Evolutionary conservation across 495 filamentous ascomycete genomes (phyloP).

Genomic region (Tirmania nivea): DNA sequence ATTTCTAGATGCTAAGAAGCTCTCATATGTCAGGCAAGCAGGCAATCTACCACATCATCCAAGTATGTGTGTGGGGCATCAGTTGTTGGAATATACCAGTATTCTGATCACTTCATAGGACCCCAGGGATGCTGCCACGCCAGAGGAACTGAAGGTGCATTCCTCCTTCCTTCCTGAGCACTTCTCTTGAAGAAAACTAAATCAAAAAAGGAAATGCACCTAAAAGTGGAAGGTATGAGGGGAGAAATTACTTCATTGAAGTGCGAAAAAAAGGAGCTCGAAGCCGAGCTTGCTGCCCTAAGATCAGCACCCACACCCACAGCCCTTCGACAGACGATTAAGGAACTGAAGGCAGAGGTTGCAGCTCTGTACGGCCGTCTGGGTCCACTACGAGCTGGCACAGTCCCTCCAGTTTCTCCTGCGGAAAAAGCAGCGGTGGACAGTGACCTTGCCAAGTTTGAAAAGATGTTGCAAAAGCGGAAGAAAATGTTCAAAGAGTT

Average conservation of each 20-base stretch:
- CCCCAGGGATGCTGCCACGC: slow-evolving; percentile 11
- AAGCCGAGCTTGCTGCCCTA: slow-evolving; percentile 11
- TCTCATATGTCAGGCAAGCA: slow-evolving; percentile 19
- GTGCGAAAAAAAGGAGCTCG: slow-evolving; percentile 12
- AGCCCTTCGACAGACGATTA: slow-evolving; percentile 10
- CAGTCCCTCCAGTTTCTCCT: slow-evolving; percentile 3
- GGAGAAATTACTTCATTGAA: slow-evolving; percentile 8
- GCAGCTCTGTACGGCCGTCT: slow-evolving; percentile 4
- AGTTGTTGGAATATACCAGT: neutral
- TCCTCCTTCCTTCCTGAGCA: too few species aligned
- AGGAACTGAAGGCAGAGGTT: slow-evolving; percentile 7
- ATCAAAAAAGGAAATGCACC: slow-evolving; percentile 5
- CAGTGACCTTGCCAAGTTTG: slow-evolving; percentile 6
- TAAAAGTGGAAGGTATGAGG: slow-evolving; percentile 8
- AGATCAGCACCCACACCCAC: slow-evolving; percentile 11
- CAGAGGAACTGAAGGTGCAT: slow-evolving; percentile 13
- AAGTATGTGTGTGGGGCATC: slow-evolving; percentile 4
- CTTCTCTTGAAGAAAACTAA: too few species aligned
- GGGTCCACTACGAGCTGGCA: slow-evolving; percentile 4
- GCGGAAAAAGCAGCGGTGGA: slow-evolving; percentile 11
- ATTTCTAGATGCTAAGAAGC: slow-evolving; percentile 7
- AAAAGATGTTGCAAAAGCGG: slow-evolving; percentile 5
- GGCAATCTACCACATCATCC: slow-evolving; percentile 16
- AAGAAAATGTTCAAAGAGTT: slow-evolving; percentile 17
- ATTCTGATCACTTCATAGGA: slow-evolving; percentile 8